Conservation (phyloP, 78 protist genomes). For the Dictyostelium brefeldianum region DNA sequence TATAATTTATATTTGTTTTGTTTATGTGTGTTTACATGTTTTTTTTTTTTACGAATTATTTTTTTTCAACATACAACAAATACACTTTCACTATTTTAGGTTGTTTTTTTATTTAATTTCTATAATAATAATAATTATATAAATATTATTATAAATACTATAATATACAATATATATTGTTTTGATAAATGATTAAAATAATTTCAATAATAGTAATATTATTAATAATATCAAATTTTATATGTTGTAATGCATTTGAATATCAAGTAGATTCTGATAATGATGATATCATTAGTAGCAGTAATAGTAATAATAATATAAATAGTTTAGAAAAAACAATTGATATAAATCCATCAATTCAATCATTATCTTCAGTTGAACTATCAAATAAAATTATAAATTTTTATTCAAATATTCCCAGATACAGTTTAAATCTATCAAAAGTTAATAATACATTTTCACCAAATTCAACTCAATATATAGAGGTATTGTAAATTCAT, state of each 20-base stretch:
- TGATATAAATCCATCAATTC: background rate
- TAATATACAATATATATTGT: background rate
- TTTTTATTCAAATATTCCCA: conserved; percentile 22
- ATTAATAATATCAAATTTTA: no score
- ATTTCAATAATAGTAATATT: no score
- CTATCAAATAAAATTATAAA: conserved; percentile 8
- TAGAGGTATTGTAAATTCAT: background rate
- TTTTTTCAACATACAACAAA: no score
- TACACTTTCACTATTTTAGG: no score
- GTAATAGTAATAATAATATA: background rate
- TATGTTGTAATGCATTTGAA: no score
- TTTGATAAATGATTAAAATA: background rate
- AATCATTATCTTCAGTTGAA: background rate
- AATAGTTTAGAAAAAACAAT: background rate
- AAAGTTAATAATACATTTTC: conserved; percentile 12
- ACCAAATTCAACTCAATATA: conserved; percentile 19
- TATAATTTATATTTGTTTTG: no score
- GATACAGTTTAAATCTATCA: conserved; percentile 3
- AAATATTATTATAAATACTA: background rate
- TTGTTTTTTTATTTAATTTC: background rate
- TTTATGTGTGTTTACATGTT: background rate
- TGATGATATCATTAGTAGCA: background rate
- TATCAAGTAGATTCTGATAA: no score
- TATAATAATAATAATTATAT: background rate
- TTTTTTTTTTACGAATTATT: background rate